Evolutionary conservation across 164 flowering plant genomes (phyloP), one percentile per base, ranked within the genome.

Genomic region (Aristolochia contorta): DNA sequence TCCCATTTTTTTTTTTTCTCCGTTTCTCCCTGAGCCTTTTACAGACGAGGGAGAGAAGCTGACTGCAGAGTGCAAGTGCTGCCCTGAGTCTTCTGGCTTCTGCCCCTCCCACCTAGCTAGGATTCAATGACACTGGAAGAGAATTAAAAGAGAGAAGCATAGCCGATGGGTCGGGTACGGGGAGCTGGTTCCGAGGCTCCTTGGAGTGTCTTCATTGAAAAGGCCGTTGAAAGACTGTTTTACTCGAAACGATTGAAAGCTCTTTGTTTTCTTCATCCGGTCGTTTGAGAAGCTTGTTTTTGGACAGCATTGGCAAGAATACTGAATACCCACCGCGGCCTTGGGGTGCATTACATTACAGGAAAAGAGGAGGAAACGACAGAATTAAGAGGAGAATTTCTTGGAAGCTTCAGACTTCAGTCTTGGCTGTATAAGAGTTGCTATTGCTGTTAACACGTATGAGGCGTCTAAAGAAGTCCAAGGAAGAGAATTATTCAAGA

Each of bases 141-240:
- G 48, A 53, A 58, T 65, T 45, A 66, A 69, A 63, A 49, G 66
- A 66, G 23, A 12, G 25, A 3, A 22, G 14, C 16, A 58, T 56
- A 70, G 72, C 73, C 66, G 71, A 71, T 54, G 67, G 59, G 56
- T 50, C 37, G 24, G 14, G 24, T 16, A 1, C 16, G 20, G 47
- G 83, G 80, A 74, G 83, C 43, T 32, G 15, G 43, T 73, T 69
- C 71, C 86, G 67, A 82, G 50, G 86, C 52, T 21, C 30, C 12
- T 18, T 16, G 45, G 49, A 19, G 43, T 30, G 72, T 70, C 65
- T 68, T 65, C 80, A 54, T 82, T 66, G 83, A 71, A 68, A 49
- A 66, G 59, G 78, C 79, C 80, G 68, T 67, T 61, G 24, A 1
- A 46, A 16, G 22, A 12, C 56, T 63, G 80, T 77, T 55, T 62